Base-by-base conservation (phyloP, 257 asterid species). In the Solanum chiquidenum region DNA sequence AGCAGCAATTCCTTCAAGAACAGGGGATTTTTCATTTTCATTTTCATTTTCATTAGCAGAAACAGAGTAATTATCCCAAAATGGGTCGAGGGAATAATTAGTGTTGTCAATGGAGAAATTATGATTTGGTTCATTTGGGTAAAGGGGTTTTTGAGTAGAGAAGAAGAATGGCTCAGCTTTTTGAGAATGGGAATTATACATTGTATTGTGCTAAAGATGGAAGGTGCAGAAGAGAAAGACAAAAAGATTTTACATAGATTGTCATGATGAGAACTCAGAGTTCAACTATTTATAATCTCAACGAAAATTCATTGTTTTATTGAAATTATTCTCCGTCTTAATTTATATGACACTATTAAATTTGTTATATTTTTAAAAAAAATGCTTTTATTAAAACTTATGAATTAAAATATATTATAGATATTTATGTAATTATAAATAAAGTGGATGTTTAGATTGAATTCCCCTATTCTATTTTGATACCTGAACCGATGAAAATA, bases 1-100 rank as follows among this genome's bases (percentile, higher is more conserved):
- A 20, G 98, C 98, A 23, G 93, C 98, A 5, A 95, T 94, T 9
- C 98, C 98, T 89, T 95, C 98, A 8, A 95, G 98, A 83, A 88
- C 93, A 18, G 91, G 88, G 52, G 83, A 52, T 49, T 49, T 52
- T 37, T 40, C 49, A 2, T 69, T 72, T 10, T 49, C 7, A 3
- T n/a, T 89, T 88, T 21, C 11, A 40, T 49, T 52, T 31, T 35
- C 35, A 5, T 68, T 73, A 0, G 34, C n/a, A 21, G 90, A 89
- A 52, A 80, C 80, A 34, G 89, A 72, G 21, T 31, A 85, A 3
- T 62, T 62, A 62, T 69, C 76, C 76, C 38, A 69, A 60, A 64
- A 12, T 74, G 86, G 83, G 18, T 68, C 75, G 4, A 14, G 68
- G 23, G 8, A 38, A 12, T 5, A 38, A 10, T 5, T 64, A 20